phyloP scores from a whole-genome alignment of 2,329 filamentous ascomycete species.

The Phialocephala subalpina region DNA sequence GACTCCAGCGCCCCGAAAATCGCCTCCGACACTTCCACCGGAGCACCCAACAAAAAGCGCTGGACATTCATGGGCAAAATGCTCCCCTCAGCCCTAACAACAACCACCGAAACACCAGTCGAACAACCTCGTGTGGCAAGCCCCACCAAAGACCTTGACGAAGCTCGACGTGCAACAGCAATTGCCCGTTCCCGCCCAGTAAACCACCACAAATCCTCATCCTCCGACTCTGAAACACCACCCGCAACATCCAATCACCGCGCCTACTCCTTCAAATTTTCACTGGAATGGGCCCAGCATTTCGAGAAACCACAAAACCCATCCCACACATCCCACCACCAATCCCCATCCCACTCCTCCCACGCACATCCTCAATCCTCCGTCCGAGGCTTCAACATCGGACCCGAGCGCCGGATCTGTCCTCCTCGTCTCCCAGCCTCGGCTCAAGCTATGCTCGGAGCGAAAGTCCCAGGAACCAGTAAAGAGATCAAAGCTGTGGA shows the following conservation, averaged over 20 bases:
- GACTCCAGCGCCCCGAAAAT: conserved; percentile 30
- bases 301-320: conserved; percentile 45
- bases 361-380: conserved; percentile 4
- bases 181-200: conserved; percentile 48
- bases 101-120: conserved; percentile 17
- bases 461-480: conserved; percentile 40
- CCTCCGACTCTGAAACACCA: conserved; percentile 62
- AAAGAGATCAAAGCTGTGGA: conserved; percentile 38
- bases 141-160: conserved; percentile 57
- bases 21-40: conserved; percentile 26
- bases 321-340: not conserved
- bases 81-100: conserved; percentile 54
- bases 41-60: conserved; percentile 56
- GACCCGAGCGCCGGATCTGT: conserved; percentile 64
- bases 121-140: conserved; percentile 16
- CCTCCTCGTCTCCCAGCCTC: conserved; percentile 74
- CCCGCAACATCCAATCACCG: conserved; percentile 52
- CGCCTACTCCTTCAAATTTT: conserved; percentile 77
- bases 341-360: not conserved
- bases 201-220: conserved; percentile 59
- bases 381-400: conserved; percentile 20
- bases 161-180: conserved; percentile 58
- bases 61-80: conserved; percentile 73
- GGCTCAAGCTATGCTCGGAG: conserved; percentile 69
- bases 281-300: conserved; percentile 68